Percentiles rank a stretch among this genome's conserved stretches.
phyloP scores from a whole-genome alignment of 2,329 filamentous ascomycete genomes.

The Aspergillus hiratsukae region DNA sequence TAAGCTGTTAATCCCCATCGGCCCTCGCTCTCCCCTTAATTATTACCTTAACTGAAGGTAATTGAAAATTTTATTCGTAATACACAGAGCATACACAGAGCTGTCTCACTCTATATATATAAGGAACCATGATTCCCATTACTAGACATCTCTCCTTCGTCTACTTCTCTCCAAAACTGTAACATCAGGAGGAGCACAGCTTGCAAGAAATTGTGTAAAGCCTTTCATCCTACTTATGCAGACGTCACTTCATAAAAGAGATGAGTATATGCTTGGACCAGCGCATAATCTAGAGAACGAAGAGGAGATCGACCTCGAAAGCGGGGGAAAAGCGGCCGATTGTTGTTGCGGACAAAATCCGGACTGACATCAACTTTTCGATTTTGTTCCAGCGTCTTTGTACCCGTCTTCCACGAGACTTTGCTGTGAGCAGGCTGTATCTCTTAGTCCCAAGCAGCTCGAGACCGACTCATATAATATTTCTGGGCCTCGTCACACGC shows the following conservation, averaged over 20 bases:
- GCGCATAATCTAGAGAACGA: neutral
- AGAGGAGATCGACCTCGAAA: neutral
- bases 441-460: neutral
- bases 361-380: neutral
- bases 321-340: constrained; percentile 16
- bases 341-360: constrained; percentile 17
- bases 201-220: neutral
- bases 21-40: neutral
- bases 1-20: neutral
- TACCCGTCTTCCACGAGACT: neutral
- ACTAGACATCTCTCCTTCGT: neutral
- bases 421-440: neutral
- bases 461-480: neutral
- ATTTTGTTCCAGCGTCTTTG: neutral
- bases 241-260: neutral
- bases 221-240: neutral
- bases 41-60: too few species aligned
- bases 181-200: neutral
- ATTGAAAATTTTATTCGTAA: too few species aligned
- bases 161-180: neutral
- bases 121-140: neutral
- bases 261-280: neutral
- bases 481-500: neutral
- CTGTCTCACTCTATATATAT: neutral
- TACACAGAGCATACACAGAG: too few species aligned